These are phyloP conservation scores for Neurospora sp. DNA, from an alignment of 495 filamentous ascomycete genomes.

Conservation along the genomic window DNA sequence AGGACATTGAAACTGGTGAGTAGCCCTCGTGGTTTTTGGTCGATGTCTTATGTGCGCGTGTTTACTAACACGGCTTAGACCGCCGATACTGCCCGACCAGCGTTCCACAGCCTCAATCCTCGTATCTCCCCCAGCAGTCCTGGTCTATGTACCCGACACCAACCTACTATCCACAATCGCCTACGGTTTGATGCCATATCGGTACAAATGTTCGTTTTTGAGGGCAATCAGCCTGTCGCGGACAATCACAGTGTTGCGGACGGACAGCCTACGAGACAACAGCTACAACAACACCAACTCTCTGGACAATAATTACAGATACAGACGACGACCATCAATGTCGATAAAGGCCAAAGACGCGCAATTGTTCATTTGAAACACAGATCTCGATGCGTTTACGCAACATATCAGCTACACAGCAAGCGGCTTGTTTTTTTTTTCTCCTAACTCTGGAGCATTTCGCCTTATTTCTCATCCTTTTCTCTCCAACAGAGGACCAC, in stretches of 20 bases:
- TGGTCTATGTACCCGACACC: constrained; percentile 10
- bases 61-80: neutral
- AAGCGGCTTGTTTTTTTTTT: neutral
- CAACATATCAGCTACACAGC: neutral
- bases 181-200: neutral
- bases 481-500: neutral
- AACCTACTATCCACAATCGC: constrained; percentile 7
- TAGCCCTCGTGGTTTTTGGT: neutral
- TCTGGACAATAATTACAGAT: neutral
- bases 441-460: neutral
- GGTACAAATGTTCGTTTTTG: neutral
- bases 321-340: neutral
- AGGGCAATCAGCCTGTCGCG: neutral
- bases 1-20: constrained; percentile 17
- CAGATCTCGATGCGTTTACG: neutral
- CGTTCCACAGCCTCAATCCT: constrained; percentile 3
- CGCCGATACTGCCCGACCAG: neutral
- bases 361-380: neutral
- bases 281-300: neutral
- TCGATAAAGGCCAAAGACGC: neutral
- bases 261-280: neutral
- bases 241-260: neutral
- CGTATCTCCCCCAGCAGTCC: constrained; percentile 12
- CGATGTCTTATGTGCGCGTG: neutral
- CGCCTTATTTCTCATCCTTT: neutral